Evolutionary conservation across 345 rosid species (phyloP).

Genomic region (Cardamine occulta): DNA sequence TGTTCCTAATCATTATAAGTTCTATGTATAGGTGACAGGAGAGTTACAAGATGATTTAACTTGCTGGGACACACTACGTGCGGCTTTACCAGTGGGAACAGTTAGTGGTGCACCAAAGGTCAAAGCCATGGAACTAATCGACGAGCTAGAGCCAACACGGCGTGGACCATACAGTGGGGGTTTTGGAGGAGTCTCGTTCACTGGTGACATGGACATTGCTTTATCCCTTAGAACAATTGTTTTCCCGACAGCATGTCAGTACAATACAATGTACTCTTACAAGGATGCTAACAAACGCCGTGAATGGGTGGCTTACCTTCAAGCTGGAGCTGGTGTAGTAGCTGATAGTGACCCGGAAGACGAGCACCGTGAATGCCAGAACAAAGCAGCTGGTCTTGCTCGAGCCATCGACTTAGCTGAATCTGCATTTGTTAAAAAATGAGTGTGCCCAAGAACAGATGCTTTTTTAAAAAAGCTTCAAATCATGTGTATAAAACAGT

Average conservation of each 20-base stretch:
- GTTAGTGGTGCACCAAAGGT: slow-evolving; percentile 98
- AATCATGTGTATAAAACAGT: slow-evolving; percentile 35
- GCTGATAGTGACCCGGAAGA: slow-evolving; percentile 81
- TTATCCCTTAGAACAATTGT: slow-evolving; percentile 81
- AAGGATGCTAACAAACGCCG: slow-evolving; percentile 51
- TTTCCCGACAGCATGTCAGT: slow-evolving; percentile 65
- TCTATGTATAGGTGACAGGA: slow-evolving; percentile 68
- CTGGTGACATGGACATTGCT: slow-evolving; percentile 87
- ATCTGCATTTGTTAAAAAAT: slow-evolving; percentile 59
- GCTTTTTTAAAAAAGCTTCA: neutral
- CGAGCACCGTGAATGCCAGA: slow-evolving; percentile 76
- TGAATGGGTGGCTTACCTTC: slow-evolving; percentile 86
- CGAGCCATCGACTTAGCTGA: slow-evolving; percentile 90
- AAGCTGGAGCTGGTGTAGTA: slow-evolving; percentile 86
- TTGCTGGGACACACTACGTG: slow-evolving; percentile 79
- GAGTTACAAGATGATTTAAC: slow-evolving; percentile 70
- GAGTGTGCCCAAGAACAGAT: neutral
- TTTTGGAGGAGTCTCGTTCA: slow-evolving; percentile 74
- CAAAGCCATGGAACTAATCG: slow-evolving; percentile 89
- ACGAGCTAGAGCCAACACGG: slow-evolving; percentile 65
- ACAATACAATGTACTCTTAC: slow-evolving; percentile 78
- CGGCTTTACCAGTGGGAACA: slow-evolving; percentile 91
- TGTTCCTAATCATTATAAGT: slow-evolving; percentile 7
- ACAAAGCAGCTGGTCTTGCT: slow-evolving; percentile 81
- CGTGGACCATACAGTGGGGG: slow-evolving; percentile 98